Evolutionary conservation across 352 stramenopile genomes (phyloP).

Genomic region (Phytophthora parvispora): DNA sequence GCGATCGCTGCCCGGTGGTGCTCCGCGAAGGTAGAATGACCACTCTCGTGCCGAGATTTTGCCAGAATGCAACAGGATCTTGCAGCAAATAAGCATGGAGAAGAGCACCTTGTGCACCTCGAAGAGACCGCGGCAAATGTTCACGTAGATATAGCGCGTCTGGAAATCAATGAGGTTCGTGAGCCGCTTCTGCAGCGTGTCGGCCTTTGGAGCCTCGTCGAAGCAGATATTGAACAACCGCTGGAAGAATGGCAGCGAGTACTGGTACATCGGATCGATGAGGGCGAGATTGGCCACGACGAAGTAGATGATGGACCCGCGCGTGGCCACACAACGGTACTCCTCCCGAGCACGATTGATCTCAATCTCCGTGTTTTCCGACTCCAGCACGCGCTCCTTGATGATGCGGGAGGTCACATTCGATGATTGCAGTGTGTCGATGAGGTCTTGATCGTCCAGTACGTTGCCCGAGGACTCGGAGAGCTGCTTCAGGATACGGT

Average conservation of each 20-base stretch:
- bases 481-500: constrained; percentile 93
- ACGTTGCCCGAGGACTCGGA: constrained; percentile 94
- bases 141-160: constrained; percentile 94
- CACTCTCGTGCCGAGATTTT: constrained; percentile 86
- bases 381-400: constrained; percentile 93
- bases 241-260: constrained; percentile 95
- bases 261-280: constrained; percentile 98
- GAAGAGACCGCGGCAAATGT: constrained; percentile 96
- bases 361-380: constrained; percentile 91
- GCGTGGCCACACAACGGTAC: constrained; percentile 92
- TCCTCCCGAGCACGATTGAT: constrained; percentile 93
- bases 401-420: constrained; percentile 89
- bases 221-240: constrained; percentile 95
- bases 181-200: constrained; percentile 71
- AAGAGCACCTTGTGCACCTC: constrained; percentile 96
- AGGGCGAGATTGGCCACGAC: constrained; percentile 93
- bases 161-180: constrained; percentile 91
- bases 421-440: constrained; percentile 89
- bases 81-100: constrained; percentile 95
- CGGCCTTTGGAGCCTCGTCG: constrained; percentile 69
- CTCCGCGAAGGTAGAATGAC: constrained; percentile 91
- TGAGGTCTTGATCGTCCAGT: constrained; percentile 93
- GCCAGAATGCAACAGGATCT: constrained; percentile 91
- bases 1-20: constrained; percentile 30
- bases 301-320: constrained; percentile 96